Evolutionary conservation across 257 asterid species (phyloP).

Genomic region (Solanum piurae): DNA sequence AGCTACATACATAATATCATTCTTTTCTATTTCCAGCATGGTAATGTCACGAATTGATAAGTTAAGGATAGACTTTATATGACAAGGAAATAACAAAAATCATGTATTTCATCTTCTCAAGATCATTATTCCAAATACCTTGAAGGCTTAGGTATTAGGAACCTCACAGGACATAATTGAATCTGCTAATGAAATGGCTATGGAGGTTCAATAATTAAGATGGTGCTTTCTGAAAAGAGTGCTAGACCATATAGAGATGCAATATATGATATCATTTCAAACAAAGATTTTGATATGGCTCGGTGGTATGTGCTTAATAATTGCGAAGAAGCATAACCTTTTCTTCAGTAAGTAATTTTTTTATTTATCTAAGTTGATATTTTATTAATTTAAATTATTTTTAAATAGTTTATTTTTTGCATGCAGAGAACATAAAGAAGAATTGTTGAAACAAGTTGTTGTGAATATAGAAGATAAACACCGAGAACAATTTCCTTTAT

Average conservation of each 20-base stretch:
- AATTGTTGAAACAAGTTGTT: not conserved
- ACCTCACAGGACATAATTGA: not conserved
- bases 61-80: not conserved
- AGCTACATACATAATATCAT: not conserved
- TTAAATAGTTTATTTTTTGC: not conserved
- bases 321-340: not conserved
- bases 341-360: not conserved
- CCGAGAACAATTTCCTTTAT: not conserved
- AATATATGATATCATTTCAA: too few species aligned
- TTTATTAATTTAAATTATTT: not conserved
- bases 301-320: not conserved
- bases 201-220: not conserved
- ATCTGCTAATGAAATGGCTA: not conserved
- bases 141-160: not conserved
- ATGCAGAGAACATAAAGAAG: not conserved
- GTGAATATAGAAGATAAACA: not conserved
- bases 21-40: not conserved
- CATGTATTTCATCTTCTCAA: not conserved
- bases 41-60: not conserved
- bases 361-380: not conserved
- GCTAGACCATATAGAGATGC: too few species aligned
- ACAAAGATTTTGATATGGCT: not conserved
- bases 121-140: not conserved
- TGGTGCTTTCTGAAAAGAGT: not conserved
- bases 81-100: not conserved